A percentile compares a stretch with the other conserved stretches of the same genome.
These are phyloP conservation scores for Primulina eburnea DNA, from an alignment of 257 asterid genomes.

Conservation along the genomic window DNA sequence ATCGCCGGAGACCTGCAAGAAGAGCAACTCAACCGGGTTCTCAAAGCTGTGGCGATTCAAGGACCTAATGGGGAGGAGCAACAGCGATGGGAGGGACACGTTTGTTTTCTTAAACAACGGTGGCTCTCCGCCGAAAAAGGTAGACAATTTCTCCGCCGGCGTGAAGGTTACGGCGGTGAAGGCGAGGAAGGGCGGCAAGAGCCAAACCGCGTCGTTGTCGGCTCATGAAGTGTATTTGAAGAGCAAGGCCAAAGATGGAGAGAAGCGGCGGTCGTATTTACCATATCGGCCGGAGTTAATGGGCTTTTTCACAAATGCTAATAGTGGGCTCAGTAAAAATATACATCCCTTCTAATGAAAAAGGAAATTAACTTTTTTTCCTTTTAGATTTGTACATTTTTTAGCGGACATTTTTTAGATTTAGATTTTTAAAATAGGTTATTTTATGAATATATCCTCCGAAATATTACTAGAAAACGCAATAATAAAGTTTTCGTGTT, in stretches of 20 bases:
- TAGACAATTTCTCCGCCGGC: not conserved
- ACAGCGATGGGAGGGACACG: slow-evolving; percentile 72
- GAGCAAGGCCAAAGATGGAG: slow-evolving; percentile 35
- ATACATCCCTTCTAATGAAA: slow-evolving; percentile 44
- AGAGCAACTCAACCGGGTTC: slow-evolving; percentile 73
- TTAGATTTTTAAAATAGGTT: too few species aligned
- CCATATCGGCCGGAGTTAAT: slow-evolving; percentile 53
- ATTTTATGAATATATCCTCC: too few species aligned
- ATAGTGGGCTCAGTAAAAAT: slow-evolving; percentile 44
- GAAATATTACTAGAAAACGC: too few species aligned
- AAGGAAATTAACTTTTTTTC: not conserved
- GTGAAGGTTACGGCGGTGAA: slow-evolving; percentile 16
- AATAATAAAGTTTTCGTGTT: too few species aligned
- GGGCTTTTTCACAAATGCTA: slow-evolving; percentile 49
- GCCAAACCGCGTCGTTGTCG: slow-evolving; percentile 30
- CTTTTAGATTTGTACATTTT: too few species aligned
- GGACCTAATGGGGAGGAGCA: slow-evolving; percentile 50
- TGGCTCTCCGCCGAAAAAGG: slow-evolving; percentile 13
- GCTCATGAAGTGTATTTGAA: slow-evolving; percentile 51
- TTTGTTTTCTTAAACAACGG: slow-evolving; percentile 51
- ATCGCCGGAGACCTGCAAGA: slow-evolving; percentile 41
- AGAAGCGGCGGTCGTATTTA: slow-evolving; percentile 41
- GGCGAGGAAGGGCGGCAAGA: slow-evolving; percentile 28
- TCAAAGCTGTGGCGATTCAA: slow-evolving; percentile 66
- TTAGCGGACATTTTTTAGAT: too few species aligned